A percentile compares a stretch with the other conserved stretches of the same genome.
Evolutionary conservation across 202 grass and related monocot species (phyloP).

Genomic region (Brachypodium distachyon): DNA sequence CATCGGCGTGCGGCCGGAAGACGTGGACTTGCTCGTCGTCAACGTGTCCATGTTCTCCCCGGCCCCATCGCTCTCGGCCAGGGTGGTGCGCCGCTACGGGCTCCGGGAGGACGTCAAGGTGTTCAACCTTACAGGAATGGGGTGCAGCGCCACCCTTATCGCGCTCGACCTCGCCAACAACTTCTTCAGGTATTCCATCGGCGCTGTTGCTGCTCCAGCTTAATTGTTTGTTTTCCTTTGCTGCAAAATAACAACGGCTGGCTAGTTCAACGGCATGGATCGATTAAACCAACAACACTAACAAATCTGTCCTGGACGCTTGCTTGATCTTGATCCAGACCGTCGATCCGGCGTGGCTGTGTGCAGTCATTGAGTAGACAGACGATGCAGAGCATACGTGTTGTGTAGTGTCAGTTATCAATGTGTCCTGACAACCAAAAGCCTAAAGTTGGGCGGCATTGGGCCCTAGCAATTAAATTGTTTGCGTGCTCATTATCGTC

Average conservation of each 20-base stretch:
- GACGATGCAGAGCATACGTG: too few species aligned
- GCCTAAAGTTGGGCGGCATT: not conserved
- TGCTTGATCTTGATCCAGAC: too few species aligned
- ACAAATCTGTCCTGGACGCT: too few species aligned
- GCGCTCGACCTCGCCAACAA: constrained; percentile 65
- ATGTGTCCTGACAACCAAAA: not conserved
- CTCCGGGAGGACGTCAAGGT: constrained; percentile 63
- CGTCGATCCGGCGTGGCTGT: not conserved
- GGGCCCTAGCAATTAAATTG: not conserved
- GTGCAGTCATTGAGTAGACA: too few species aligned
- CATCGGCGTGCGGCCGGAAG: constrained; percentile 25
- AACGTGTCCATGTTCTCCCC: constrained; percentile 97
- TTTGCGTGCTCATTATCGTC: not conserved
- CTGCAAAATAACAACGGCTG: not conserved
- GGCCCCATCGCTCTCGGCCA: constrained; percentile 59
- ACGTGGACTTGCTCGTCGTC: constrained; percentile 68
- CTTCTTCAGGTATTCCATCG: constrained; percentile 82
- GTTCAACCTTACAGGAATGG: constrained; percentile 90
- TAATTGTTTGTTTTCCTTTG: not conserved
- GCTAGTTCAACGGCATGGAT: not conserved
- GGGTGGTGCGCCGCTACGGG: constrained; percentile 44
- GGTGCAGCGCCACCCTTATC: constrained; percentile 84
- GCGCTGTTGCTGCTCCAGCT: not conserved
- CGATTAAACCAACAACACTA: too few species aligned
- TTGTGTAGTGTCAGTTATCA: not conserved